Evolutionary conservation across 164 flowering plant genomes (phyloP), one percentile per base, ranked within the genome.

Genomic region (Umbellularia californica): DNA sequence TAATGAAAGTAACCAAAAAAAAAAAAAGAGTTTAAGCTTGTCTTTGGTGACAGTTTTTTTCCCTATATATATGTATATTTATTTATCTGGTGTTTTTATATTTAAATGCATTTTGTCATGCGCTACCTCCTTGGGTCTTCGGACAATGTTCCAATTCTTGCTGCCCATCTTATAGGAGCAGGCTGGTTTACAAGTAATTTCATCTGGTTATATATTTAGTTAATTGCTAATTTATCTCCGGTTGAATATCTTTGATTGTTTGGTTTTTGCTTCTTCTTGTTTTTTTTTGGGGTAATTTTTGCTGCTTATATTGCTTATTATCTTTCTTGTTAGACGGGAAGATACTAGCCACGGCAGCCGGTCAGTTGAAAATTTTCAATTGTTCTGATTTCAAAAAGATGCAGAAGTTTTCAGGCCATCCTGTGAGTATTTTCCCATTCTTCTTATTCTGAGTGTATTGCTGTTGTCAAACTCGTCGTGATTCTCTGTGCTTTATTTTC

Each of bases 401-500:
- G n/a, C 93, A 90, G 80, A 95, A 92, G 77, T 93, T 92, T 80
- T 85, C 93, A 77, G 98, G 99, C 50, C 99, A 95, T 83, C 94
- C 98, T 76, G 99, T 95, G 83, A 90, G 97, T 87, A 22, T 60
- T 50, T 71, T 68, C 27, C 25, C 11, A 7, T 28, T 27, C 50
- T 81, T 5, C 67, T 28, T 60, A 41, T 41, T 41, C 11, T 2
- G 11, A 41, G 47, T 33, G 20, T 24, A n/a, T 52, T 14, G 25
- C 23, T 11, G 55, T 52, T n/a, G 47, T 41, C 47, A 41, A 41
- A 41, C 9, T 41, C 2, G 30, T 69, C 4, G 1, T 28, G 20
- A 17, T 50, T 69, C 25, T 69, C 20, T 69, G 25, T 30, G 35
- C 1, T 22, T 68, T 6, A 19, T 68, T 14, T 68, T 33, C 15